A percentile compares a stretch with the other conserved stretches of the same genome.
These are phyloP conservation scores for Lactuca sativa DNA, from an alignment of 129 eudicot genomes.

Conservation along the genomic window DNA sequence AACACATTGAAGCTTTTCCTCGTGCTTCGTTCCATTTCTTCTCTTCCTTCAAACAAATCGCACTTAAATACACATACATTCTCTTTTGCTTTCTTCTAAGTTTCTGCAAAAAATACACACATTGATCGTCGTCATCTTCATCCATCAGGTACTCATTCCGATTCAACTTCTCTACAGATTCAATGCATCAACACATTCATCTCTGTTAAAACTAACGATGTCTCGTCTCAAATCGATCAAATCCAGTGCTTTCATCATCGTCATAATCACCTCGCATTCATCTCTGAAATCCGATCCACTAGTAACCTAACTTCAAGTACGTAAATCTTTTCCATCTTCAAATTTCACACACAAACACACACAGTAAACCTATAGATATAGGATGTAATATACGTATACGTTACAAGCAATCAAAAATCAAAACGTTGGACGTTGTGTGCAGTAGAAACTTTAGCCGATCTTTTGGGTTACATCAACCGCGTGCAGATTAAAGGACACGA, in stretches of 20 bases:
- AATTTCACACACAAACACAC: slow-evolving; percentile 5
- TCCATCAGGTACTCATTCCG: slow-evolving; percentile 18
- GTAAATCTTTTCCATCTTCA: neutral
- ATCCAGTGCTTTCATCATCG: slow-evolving; percentile 7
- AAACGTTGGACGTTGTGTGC: slow-evolving; percentile 33
- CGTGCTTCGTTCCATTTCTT: slow-evolving; percentile 34
- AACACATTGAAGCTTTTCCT: slow-evolving; percentile 41
- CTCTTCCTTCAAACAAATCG: slow-evolving; percentile 19
- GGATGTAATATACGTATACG: slow-evolving; percentile 12
- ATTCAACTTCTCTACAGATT: slow-evolving; percentile 3
- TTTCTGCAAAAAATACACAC: slow-evolving; percentile 14
- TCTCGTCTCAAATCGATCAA: slow-evolving; percentile 8
- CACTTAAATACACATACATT: slow-evolving; percentile 29
- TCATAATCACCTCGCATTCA: slow-evolving; percentile 1
- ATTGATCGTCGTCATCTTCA: slow-evolving; percentile 9
- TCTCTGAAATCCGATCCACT: neutral
- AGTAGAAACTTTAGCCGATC: slow-evolving; percentile 20
- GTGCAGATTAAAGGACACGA: slow-evolving; percentile 17
- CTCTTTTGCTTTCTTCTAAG: slow-evolving; percentile 23
- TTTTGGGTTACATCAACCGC: slow-evolving; percentile 27
- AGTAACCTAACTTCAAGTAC: slow-evolving; percentile 11
- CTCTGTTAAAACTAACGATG: slow-evolving; percentile 11
- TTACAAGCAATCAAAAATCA: neutral
- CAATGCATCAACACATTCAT: slow-evolving; percentile 11
- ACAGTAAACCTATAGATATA: slow-evolving; percentile 23